phyloP scores from a whole-genome alignment of 2,329 filamentous ascomycete species.

The Sporothrix schenckii region DNA sequence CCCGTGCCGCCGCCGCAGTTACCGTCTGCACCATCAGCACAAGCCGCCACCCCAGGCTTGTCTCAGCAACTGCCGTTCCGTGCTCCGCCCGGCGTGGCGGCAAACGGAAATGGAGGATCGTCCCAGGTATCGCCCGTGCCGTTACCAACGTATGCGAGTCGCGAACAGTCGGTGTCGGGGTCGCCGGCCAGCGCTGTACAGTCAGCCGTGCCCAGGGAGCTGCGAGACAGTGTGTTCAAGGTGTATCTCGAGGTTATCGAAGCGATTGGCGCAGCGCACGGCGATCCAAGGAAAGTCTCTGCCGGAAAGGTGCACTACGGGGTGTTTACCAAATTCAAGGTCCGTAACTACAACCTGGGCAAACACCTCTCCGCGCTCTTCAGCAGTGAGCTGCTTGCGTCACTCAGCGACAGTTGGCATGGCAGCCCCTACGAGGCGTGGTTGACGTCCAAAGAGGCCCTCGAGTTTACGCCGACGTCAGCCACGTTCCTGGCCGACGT shows the following conservation, averaged over 20 bases:
- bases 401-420: slow-evolving; percentile 44
- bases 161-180: not conserved
- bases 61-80: slow-evolving; percentile 21
- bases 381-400: slow-evolving; percentile 46
- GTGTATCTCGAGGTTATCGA: slow-evolving; percentile 36
- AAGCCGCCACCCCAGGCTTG: not conserved
- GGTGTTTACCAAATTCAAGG: slow-evolving; percentile 48
- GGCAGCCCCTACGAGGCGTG: slow-evolving; percentile 43
- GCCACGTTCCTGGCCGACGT: slow-evolving; percentile 38
- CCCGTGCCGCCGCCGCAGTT: not conserved
- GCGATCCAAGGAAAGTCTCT: slow-evolving; percentile 40
- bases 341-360: slow-evolving; percentile 45
- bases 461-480: slow-evolving; percentile 39
- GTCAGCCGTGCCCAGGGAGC: not conserved
- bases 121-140: not conserved
- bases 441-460: slow-evolving; percentile 42
- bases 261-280: slow-evolving; percentile 40
- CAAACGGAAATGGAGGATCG: not conserved
- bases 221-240: slow-evolving; percentile 6
- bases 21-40: not conserved
- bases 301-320: slow-evolving; percentile 42
- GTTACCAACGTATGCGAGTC: not conserved
- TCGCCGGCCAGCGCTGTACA: not conserved
- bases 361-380: slow-evolving; percentile 52
- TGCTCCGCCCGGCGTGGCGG: not conserved